These are phyloP conservation scores for Pelagomonas calceolata DNA, from an alignment of 108 stramenopile genomes.

Conservation along the genomic window DNA sequence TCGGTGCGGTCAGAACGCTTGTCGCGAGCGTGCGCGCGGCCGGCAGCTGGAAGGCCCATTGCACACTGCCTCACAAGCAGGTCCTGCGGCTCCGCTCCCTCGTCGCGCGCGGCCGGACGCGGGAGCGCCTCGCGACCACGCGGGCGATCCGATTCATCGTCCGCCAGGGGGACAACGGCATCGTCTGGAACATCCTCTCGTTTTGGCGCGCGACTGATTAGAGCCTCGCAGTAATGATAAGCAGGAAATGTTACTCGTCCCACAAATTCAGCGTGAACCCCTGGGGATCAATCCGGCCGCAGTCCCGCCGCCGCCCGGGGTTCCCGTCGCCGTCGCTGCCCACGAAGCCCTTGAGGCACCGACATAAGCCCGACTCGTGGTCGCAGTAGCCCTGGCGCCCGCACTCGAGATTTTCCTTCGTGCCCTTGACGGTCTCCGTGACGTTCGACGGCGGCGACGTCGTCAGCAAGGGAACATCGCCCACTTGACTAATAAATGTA, in stretches of 20 bases:
- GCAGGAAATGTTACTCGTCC: no score
- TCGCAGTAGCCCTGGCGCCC: conserved; percentile 34
- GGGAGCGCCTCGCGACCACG: no score
- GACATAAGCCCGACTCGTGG: conserved; percentile 16
- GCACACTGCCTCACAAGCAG: no score
- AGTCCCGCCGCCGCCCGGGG: conserved; percentile 38
- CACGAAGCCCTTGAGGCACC: conserved; percentile 19
- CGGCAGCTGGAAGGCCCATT: no score
- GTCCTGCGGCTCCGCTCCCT: no score
- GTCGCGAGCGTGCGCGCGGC: no score
- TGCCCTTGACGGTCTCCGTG: conserved; percentile 11
- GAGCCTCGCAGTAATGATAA: background rate
- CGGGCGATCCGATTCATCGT: no score
- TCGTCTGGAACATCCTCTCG: no score
- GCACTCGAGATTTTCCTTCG: conserved; percentile 37
- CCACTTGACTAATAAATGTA: conserved; percentile 6
- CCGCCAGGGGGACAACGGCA: no score
- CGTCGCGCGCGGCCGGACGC: no score
- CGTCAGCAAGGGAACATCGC: conserved; percentile 6
- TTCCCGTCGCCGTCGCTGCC: conserved; percentile 40
- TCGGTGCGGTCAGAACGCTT: no score
- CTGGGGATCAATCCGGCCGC: conserved; percentile 18
- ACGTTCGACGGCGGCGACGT: background rate
- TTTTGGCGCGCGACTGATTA: no score
- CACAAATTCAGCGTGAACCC: background rate